Percentiles rank a stretch among this genome's conserved stretches.
phyloP scores from a whole-genome alignment of 169 alveolate species.

The Perkinsus chesapeaki region DNA sequence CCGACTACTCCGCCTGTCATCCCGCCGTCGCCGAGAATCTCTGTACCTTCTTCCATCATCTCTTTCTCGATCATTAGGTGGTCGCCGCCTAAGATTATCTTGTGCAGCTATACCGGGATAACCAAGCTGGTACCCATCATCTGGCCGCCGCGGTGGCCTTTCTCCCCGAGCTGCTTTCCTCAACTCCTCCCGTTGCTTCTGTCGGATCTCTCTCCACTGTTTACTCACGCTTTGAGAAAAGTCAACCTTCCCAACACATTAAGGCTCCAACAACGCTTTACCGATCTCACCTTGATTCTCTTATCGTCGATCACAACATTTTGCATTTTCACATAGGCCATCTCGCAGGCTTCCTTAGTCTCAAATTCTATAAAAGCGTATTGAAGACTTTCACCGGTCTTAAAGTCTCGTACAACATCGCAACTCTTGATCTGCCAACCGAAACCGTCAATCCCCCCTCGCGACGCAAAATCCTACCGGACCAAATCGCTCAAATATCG shows the following conservation, averaged over 20 bases:
- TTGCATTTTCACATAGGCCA: conserved; percentile 94
- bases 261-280: too few relatives aligned
- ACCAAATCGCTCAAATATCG: conserved; percentile 64
- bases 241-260: neutral
- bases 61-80: neutral
- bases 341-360: conserved; percentile 85
- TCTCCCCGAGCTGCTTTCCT: neutral
- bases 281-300: conserved; percentile 44
- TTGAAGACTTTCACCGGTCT: conserved; percentile 94
- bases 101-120: too few relatives aligned
- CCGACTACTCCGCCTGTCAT: neutral
- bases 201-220: neutral
- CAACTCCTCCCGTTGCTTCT: neutral
- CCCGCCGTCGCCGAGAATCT: too few relatives aligned
- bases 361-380: conserved; percentile 97
- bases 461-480: conserved; percentile 17
- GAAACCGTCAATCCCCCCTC: neutral
- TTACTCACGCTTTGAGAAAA: neutral
- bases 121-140: neutral
- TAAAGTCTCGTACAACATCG: conserved; percentile 91
- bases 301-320: conserved; percentile 89
- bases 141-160: neutral
- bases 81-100: too few relatives aligned
- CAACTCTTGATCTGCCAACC: conserved; percentile 87
- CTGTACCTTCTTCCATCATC: neutral